Base-by-base conservation (phyloP, 768 basidiomycete genomes). In the Naematelia encephala region DNA sequence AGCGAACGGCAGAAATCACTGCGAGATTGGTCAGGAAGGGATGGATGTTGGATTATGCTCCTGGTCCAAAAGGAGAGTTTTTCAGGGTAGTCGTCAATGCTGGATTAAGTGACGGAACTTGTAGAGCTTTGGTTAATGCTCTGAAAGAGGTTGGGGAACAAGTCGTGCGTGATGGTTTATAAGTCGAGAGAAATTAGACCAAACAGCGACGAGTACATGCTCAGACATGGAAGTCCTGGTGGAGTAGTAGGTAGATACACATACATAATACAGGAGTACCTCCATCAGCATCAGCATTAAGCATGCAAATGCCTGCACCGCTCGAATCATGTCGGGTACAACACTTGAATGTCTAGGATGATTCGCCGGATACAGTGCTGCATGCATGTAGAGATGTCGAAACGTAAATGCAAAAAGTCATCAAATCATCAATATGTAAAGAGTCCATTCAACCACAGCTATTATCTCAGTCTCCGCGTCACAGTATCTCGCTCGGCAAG, bases 11-110 rank as follows among this genome's bases (percentile, higher is more conserved):
- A 30, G 55, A 56, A 21, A 63, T 69, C 5, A 59, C 56, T 3
- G 51, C 23, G 26, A 46, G 49, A 21, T 34, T 69, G 21, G 50
- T 63, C 1, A 13, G 28, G 2, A 42, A 45, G 27, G 67, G 67
- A 11, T 63, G 57, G 45, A 69, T 69, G 67, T 50, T 66, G 30
- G 67, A 69, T 47, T 69, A 54, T 56, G 67, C 67, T 11, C 64
- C 67, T 30, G 67, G 67, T 21, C 51, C 56, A 49, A 50, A 59
- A 14, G 64, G 61, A 19, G 56, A 66, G 39, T 69, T 66, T 57
- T 59, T 69, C 55, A 19, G 67, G 28, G 64, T 69, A 1, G 67
- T 69, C 21, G 54, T 66, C n/a, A 66, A 63, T 34, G 51, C 46
- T 16, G 51, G 59, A 44, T 16, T 39, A 16, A 16, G 34, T 16